phyloP scores from a whole-genome alignment of 345 rosid genomes.

The Citrus inodora region DNA sequence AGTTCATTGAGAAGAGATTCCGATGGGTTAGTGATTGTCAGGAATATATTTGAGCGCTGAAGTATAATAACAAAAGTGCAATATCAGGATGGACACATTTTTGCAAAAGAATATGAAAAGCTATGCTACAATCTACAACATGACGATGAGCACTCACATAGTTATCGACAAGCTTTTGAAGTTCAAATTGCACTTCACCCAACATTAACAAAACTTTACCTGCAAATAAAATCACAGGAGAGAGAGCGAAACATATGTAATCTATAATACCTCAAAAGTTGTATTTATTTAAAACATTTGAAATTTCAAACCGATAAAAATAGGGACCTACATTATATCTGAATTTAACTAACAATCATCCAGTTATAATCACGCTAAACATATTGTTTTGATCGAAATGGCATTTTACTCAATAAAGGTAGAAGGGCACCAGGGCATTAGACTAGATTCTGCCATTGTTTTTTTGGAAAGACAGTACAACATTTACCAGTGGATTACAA shows the following conservation, averaged over 20 bases:
- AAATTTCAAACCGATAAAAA: neutral
- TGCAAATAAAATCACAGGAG: constrained; percentile 34
- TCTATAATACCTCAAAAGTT: neutral
- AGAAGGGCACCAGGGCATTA: neutral
- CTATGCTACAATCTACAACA: neutral
- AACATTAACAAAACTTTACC: constrained; percentile 68
- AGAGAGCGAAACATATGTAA: neutral
- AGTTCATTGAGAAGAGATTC: constrained; percentile 95
- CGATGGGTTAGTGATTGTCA: constrained; percentile 84
- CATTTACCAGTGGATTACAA: neutral
- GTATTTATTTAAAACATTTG: neutral
- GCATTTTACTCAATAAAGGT: neutral
- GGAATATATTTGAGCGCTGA: constrained; percentile 78
- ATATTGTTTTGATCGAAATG: neutral
- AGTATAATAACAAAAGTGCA: constrained; percentile 17
- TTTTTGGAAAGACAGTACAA: neutral
- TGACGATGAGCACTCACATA: constrained; percentile 63
- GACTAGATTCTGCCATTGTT: neutral
- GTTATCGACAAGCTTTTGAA: constrained; percentile 77
- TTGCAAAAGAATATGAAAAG: constrained; percentile 1
- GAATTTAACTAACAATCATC: neutral
- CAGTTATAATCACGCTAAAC: neutral
- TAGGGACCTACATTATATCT: neutral
- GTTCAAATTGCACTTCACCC: constrained; percentile 83
- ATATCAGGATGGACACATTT: neutral